Base-by-base conservation (phyloP, 805 yeast genomes). In the Sugiyamaella mastotermitis region DNA sequence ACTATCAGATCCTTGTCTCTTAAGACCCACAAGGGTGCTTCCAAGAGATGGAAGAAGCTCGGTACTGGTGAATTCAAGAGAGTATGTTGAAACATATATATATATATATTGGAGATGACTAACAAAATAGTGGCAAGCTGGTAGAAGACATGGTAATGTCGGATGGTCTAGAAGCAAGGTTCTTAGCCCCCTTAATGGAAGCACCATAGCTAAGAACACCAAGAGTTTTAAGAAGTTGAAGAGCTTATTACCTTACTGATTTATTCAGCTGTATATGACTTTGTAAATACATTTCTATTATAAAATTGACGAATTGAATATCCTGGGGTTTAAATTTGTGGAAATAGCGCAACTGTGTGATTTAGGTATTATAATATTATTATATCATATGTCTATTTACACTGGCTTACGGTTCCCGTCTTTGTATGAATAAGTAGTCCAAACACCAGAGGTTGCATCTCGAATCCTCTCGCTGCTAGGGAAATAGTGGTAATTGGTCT, bases 111-210 rank as follows among this genome's bases (percentile, higher is more conserved):
- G 7, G 24, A 7, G 10, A 10, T 22, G 24, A 22, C 24, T 22
- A 22, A 22, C 24, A 22, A 27, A 11, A 9, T 32, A 60, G 74
- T 88, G 72, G 46, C 76, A 78, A 51, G 82, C 94, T 15, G 94
- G 95, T 8, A 76, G 95, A 65, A 82, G 83, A 49, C 97, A 88
- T 58, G 96, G 97, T 35, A 88, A 88, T 55, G 84, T 87, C 1
- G 88, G 95, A 16, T 88, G 92, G 81, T 72, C 87, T 22, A 65
- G 74, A 28, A 69, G 78, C 36, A 68, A 56, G 16, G 45, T 57
- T 73, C 18, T 58, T 62, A 82, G 53, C 66, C 74, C 43, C 71
- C 70, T 51, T 68, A 81, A 60, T 73, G 48, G 81, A 76, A 21
- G 80, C 70, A 49, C 74, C 69, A 5, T 56, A 62, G 49, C 84